phyloP scores from a whole-genome alignment of 2,329 filamentous ascomycete species.

The Epichloe sp. region DNA sequence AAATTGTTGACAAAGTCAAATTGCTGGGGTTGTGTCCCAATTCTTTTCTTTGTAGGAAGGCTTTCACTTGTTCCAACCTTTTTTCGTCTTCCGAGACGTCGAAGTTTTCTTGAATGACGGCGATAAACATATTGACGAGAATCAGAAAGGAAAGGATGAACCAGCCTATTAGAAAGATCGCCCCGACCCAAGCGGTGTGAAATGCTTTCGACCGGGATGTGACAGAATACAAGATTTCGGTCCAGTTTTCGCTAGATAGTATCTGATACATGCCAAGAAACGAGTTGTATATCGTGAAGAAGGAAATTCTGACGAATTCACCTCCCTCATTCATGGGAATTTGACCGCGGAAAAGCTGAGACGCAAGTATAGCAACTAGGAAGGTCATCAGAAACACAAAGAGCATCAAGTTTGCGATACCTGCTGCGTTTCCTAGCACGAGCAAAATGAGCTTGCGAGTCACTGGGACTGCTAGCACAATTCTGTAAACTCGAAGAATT shows the following conservation, averaged over 20 bases:
- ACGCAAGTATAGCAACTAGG: constrained; percentile 81
- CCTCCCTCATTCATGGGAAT: constrained; percentile 52
- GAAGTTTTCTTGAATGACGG: constrained; percentile 98
- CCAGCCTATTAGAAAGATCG: constrained; percentile 85
- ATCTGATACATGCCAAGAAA: constrained; percentile 98
- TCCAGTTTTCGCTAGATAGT: constrained; percentile 95
- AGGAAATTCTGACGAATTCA: constrained; percentile 56
- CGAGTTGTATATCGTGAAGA: constrained; percentile 85
- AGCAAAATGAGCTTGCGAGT: constrained; percentile 76
- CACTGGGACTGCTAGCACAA: constrained; percentile 79
- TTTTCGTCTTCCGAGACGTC: constrained; percentile 98
- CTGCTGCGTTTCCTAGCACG: constrained; percentile 80
- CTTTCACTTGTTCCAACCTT: constrained; percentile 87
- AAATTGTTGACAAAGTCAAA: constrained; percentile 60
- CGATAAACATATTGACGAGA: constrained; percentile 99
- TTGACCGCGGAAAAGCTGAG: constrained; percentile 83
- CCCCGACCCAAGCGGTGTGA: constrained; percentile 82
- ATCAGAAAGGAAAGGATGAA: constrained; percentile 94
- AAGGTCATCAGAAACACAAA: constrained; percentile 97
- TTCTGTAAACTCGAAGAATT: constrained; percentile 79
- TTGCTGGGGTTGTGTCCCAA: constrained; percentile 61
- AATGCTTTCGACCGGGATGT: constrained; percentile 52
- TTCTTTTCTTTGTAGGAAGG: constrained; percentile 85
- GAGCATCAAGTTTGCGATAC: constrained; percentile 86
- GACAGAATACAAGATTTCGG: constrained; percentile 68